Base-by-base conservation (phyloP, 805 yeast genomes). In the Candida gorgasii region DNA sequence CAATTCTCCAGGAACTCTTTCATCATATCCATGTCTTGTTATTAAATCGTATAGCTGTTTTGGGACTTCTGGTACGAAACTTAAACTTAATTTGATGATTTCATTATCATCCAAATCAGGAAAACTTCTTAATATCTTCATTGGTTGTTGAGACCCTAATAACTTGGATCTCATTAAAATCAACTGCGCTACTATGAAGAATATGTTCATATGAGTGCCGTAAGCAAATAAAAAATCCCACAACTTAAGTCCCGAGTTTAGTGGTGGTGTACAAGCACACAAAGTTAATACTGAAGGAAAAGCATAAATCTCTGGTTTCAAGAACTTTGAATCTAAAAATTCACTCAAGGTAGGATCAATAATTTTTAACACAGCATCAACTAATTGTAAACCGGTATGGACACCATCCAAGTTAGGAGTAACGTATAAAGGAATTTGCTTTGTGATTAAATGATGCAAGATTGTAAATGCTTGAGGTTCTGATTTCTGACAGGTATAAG, bases 201-300 rank as follows among this genome's bases (percentile, higher is more conserved):
- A 67, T 20, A 90, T 76, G 62, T 90, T 89, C 82, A 89, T 75
- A 55, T 90, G 96, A 14, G 86, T 79, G 0, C 97, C 97, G 54
- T 87, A 89, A 3, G 97, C 95, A 62, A 89, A 85, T 52, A 89
- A 64, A 50, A 89, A 86, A 59, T 89, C 97, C 97, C 97, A 89
- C 13, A 89, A 69, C 44, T 80, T 77, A 28, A 89, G 63, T 1
- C 86, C 86, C 48, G 89, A 88, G 23, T 69, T 65, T 34, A 90
- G 67, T 0, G 96, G 90, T 8, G 95, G 95, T 5, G 95, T 88
- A 53, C 96, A 87, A 2, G 96, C 92, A 43, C 90, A 81, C 36
- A 90, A 66, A 0, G 97, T 89, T 49, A 90, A 64, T 1, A 89
- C 86, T 0, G 90, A 81, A 3, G 89, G 86, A 50, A 89, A 82